phyloP scores from a whole-genome alignment of 345 rosid genomes.

The Punica granatum region DNA sequence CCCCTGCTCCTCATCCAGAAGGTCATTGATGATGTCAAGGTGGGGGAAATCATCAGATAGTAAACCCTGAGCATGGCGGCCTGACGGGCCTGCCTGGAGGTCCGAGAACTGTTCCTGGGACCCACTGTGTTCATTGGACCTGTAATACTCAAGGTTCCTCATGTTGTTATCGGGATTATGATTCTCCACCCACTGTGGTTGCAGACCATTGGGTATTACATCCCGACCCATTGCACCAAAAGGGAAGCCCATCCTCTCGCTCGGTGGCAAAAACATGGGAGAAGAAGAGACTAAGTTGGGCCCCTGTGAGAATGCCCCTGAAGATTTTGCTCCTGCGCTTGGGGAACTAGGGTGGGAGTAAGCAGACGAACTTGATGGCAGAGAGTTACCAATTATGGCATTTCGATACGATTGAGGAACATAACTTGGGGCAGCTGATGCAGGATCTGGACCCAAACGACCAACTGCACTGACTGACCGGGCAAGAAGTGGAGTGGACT shows the following conservation, averaged over 20 bases:
- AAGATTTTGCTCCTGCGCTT: constrained; percentile 38
- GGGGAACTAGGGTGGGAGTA: constrained; percentile 37
- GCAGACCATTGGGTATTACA: constrained; percentile 29
- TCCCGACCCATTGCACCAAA: constrained; percentile 41
- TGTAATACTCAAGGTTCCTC: constrained; percentile 27
- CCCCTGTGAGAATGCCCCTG: constrained; percentile 30
- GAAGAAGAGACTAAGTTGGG: constrained; percentile 34
- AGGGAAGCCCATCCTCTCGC: constrained; percentile 40
- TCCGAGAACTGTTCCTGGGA: constrained; percentile 29
- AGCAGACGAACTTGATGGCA: constrained; percentile 46
- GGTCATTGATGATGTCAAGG: constrained; percentile 83
- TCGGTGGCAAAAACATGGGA: constrained; percentile 34
- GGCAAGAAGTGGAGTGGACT: constrained; percentile 51
- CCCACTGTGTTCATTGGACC: constrained; percentile 15
- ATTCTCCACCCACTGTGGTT: constrained; percentile 47
- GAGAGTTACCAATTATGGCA: constrained; percentile 64
- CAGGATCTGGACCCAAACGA: constrained; percentile 59
- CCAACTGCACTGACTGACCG: constrained; percentile 86
- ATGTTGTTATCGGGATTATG: constrained; percentile 25
- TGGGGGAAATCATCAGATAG: constrained; percentile 83
- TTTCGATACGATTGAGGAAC: constrained; percentile 72
- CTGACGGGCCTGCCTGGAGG: constrained; percentile 37
- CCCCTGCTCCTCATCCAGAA: constrained; percentile 76
- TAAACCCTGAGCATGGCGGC: constrained; percentile 43
- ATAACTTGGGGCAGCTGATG: constrained; percentile 40